Evolutionary conservation across 352 stramenopile genomes (phyloP).

Genomic region (Pythium brachiatum): DNA sequence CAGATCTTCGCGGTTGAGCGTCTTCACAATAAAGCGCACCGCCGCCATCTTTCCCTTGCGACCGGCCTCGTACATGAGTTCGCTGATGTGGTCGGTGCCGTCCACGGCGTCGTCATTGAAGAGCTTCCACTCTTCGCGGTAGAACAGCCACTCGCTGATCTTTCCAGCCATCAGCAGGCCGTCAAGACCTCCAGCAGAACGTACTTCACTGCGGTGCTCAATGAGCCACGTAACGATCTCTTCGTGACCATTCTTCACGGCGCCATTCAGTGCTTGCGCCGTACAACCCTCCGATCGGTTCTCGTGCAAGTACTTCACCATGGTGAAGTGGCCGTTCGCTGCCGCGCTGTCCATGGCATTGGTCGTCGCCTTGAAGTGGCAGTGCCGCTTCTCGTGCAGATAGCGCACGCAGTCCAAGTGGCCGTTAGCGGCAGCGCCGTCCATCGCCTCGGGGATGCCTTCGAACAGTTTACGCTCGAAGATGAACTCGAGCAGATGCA

Average conservation of each 20-base stretch:
- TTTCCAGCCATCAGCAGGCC: neutral
- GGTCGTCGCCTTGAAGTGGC: neutral
- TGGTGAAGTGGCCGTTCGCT: neutral
- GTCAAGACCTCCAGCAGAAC: neutral
- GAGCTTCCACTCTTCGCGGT: constrained; percentile 2
- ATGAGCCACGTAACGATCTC: neutral
- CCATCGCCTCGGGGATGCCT: neutral
- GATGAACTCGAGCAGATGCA: constrained; percentile 1
- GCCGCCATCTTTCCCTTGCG: neutral
- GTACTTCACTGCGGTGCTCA: neutral
- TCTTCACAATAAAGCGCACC: neutral
- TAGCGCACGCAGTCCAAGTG: constrained; percentile 1
- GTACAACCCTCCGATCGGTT: neutral
- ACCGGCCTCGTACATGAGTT: neutral
- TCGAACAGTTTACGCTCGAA: neutral
- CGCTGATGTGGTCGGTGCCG: neutral
- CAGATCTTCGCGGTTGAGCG: neutral
- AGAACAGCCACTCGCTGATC: neutral
- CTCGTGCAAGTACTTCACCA: neutral
- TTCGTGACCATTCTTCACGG: neutral
- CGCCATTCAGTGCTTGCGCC: neutral
- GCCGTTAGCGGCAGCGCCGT: neutral
- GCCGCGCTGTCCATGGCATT: neutral
- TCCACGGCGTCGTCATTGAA: neutral
- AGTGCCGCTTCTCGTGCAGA: neutral